Base-by-base conservation (phyloP, 2,329 filamentous ascomycete species). In the Arthrobotrys entomopaga region DNA sequence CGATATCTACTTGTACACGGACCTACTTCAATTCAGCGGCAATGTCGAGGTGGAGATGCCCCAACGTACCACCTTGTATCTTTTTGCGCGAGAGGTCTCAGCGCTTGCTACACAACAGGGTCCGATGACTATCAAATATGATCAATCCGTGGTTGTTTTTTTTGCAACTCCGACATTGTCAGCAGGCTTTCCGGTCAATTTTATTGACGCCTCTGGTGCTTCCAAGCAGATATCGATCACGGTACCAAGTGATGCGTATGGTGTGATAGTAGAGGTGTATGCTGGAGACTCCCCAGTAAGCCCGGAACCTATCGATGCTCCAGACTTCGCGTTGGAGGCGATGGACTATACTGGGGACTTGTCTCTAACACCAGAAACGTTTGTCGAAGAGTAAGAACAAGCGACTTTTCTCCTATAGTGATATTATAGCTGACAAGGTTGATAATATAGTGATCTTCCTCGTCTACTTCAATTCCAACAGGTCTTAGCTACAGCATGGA, bases 401-500 rank as follows among this genome's bases (percentile, higher is more conserved):
- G 5, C 2, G 29, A 34, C 29, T 1, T n/a, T n/a, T n/a, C n/a
- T n/a, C n/a, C 7, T 34, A 34, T 34, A 5, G 10, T 50, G 13
- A 1, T 5, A 46, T 13, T 13, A 46, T 7, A 19, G 20, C 29
- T 56, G 29, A 56, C 52, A 20, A 19, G 6, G 6, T 11, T 4
- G 1, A 26, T 46, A 29, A n/a, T 43, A 10, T 43, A 75, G 71
- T 60, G 71, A 75, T 42, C 71, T 75, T 22, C 64, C 71, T 15
- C 71, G 71, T 6, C 38, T 75, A 0, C 65, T 75, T 54, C 71
- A 75, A 49, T 75, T 75, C 38, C 71, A 75, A 46, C 71, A 67
- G 16, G 65, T 75, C 8, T 38, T 75, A 1, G 71, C 71, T 16
- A 67, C 65, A 0, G 63, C 71, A 15, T 75, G 71, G 71, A 75